These are phyloP conservation scores for Candida sithepensis DNA, from an alignment of 805 yeast genomes.

Conservation along the genomic window DNA sequence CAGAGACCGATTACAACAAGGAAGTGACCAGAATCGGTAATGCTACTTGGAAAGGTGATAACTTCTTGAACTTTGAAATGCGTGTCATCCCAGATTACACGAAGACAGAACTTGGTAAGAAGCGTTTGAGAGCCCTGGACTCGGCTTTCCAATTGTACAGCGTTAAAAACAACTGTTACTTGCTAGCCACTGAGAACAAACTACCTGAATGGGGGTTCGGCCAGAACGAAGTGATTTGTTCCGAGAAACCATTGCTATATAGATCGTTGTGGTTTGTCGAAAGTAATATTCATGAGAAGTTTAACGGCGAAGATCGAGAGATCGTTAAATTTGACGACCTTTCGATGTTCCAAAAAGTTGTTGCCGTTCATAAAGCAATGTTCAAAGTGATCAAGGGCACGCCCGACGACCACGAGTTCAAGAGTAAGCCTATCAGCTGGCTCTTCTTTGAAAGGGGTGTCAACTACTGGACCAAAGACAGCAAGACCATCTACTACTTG, in stretches of 20 bases:
- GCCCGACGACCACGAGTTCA: conserved; percentile 45
- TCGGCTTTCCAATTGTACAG: conserved; percentile 70
- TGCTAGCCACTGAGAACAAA: conserved; percentile 68
- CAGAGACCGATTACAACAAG: conserved; percentile 85
- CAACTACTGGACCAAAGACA: conserved; percentile 46
- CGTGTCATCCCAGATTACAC: conserved; percentile 42
- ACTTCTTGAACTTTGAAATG: conserved; percentile 67
- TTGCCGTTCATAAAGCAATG: conserved; percentile 57
- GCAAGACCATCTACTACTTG: conserved; percentile 48
- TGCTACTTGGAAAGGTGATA: conserved; percentile 58
- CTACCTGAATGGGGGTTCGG: conserved; percentile 80
- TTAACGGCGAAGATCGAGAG: conserved; percentile 30
- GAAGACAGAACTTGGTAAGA: conserved; percentile 30
- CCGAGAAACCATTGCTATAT: conserved; percentile 63
- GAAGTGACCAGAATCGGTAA: conserved; percentile 78
- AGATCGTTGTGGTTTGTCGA: conserved; percentile 78
- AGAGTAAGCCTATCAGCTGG: conserved; percentile 63
- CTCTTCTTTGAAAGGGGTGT: conserved; percentile 57
- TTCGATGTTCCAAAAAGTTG: conserved; percentile 46
- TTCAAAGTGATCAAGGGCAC: conserved; percentile 44
- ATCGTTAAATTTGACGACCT: conserved; percentile 28
- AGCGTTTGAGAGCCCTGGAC: conserved; percentile 51
- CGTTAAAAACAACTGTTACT: conserved; percentile 60
- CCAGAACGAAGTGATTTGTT: conserved; percentile 88
- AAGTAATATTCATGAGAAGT: conserved; percentile 52